Evolutionary conservation across 225 moss, liverwort and hornwort species (phyloP).

Genomic region (Climacium dendroides): DNA sequence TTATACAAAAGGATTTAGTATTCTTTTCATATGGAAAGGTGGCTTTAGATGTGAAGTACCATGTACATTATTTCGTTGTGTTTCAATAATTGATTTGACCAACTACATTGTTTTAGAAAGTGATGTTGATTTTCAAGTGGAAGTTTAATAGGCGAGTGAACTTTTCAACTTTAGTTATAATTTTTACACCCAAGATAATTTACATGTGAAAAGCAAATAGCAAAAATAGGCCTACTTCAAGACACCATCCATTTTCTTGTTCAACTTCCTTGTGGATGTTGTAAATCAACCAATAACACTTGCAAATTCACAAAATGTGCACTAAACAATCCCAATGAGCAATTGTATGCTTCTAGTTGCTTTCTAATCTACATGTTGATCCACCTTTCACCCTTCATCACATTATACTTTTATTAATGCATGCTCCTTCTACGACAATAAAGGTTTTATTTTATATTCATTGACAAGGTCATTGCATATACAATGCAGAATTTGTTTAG

Average conservation of each 20-base stretch:
- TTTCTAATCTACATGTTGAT: neutral
- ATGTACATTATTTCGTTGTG: neutral
- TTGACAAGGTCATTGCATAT: neutral
- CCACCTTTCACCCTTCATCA: accelerated
- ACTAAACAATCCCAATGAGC: neutral
- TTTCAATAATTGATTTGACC: neutral
- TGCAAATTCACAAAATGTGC: neutral
- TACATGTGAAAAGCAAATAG: neutral
- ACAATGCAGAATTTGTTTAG: neutral
- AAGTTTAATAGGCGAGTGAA: neutral
- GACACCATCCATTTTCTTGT: accelerated
- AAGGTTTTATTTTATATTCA: neutral
- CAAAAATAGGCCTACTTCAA: neutral
- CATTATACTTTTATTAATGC: neutral
- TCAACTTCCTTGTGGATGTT: neutral
- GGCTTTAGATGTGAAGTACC: neutral
- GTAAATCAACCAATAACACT: neutral
- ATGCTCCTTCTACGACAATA: neutral
- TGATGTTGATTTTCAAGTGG: neutral
- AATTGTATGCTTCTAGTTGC: neutral
- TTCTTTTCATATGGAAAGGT: neutral
- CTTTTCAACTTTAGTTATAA: neutral
- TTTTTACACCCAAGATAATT: neutral
- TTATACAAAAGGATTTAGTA: neutral
- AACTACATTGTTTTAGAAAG: neutral